Conservation (phyloP, 495 filamentous ascomycete genomes). For the Xylaria scruposa region DNA sequence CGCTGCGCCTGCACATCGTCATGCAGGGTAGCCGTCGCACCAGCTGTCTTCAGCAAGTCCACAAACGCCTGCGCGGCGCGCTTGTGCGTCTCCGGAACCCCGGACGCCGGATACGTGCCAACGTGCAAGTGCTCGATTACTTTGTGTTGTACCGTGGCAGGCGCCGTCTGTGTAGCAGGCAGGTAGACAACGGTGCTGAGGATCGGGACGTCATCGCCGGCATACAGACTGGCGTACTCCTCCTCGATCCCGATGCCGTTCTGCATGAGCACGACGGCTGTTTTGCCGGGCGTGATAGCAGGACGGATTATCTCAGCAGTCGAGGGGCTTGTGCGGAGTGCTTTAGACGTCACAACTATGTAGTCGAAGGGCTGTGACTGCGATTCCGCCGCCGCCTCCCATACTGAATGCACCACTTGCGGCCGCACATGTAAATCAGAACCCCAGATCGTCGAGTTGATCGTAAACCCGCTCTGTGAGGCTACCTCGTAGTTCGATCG, state of each 20-base stretch:
- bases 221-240: slow-evolving; percentile 51
- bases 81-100: slow-evolving; percentile 30
- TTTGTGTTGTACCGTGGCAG: slow-evolving; percentile 42
- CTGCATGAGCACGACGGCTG: slow-evolving; percentile 60
- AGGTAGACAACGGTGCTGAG: slow-evolving; percentile 58
- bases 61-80: slow-evolving; percentile 44
- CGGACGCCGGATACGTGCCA: slow-evolving; percentile 53
- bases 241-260: slow-evolving; percentile 64
- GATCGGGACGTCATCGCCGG: slow-evolving; percentile 47
- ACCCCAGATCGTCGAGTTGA: slow-evolving; percentile 56
- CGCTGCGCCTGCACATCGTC: slow-evolving; percentile 58
- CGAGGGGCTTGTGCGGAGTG: slow-evolving; percentile 43
- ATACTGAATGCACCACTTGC: slow-evolving; percentile 47
- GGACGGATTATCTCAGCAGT: slow-evolving; percentile 49
- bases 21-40: slow-evolving; percentile 46
- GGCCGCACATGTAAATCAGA: slow-evolving; percentile 47
- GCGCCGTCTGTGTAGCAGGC: slow-evolving; percentile 51
- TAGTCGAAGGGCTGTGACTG: slow-evolving; percentile 53
- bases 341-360: slow-evolving; percentile 58
- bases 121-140: slow-evolving; percentile 51
- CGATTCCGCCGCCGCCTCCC: slow-evolving; percentile 42
- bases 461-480: slow-evolving; percentile 54
- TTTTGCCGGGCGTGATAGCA: slow-evolving; percentile 46
- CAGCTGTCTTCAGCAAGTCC: slow-evolving; percentile 45
- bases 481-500: slow-evolving; percentile 63